Evolutionary conservation across 208 protist species (phyloP).

Genomic region (Leishmania amazonensis): DNA sequence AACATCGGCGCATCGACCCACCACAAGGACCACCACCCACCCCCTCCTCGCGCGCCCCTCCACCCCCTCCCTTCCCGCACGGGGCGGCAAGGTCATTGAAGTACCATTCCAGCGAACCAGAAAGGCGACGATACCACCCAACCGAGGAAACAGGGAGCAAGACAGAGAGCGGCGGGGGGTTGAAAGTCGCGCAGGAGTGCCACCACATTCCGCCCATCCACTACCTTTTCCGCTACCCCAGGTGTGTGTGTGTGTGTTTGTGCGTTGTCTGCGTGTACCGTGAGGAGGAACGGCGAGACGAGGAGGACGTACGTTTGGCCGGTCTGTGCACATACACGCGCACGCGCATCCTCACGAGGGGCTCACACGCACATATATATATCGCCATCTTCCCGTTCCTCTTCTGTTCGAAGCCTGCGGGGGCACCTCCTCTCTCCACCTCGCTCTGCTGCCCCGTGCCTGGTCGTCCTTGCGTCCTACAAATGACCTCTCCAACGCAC

Average conservation of each 20-base stretch:
- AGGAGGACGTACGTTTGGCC: background rate
- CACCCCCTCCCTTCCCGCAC: background rate
- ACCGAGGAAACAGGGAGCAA: background rate
- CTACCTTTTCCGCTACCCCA: background rate
- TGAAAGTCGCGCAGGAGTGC: too few relatives aligned
- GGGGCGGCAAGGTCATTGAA: background rate
- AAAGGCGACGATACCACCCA: background rate
- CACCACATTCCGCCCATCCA: background rate
- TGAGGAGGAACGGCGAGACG: background rate
- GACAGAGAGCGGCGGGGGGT: background rate
- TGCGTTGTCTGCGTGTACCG: background rate
- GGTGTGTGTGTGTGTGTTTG: background rate
- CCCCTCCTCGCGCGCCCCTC: background rate
- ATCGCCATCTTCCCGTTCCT: background rate
- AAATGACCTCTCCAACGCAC: conserved; percentile 13
- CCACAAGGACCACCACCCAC: background rate
- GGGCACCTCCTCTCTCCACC: background rate
- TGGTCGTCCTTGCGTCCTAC: background rate
- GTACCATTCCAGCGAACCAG: background rate
- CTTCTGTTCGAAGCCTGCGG: background rate
- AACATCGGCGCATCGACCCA: background rate
- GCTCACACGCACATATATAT: background rate
- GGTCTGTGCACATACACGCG: background rate
- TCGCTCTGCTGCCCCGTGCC: background rate
- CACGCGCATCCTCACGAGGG: background rate